Conservation (phyloP, 1,284 basidiomycete species). For the Malassezia arunalokei region DNA sequence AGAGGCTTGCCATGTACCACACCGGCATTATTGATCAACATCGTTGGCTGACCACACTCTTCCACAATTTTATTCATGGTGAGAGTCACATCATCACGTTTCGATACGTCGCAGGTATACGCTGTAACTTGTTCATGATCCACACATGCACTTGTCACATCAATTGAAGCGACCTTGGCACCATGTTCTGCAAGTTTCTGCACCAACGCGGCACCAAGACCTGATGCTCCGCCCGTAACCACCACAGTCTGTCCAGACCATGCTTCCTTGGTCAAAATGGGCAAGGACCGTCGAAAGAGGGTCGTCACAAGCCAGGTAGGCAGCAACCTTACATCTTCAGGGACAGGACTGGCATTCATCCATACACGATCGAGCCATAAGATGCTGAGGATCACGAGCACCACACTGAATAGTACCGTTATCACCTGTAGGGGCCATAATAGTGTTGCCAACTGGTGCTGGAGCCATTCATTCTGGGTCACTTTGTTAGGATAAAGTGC, state of each 20-base stretch:
- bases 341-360: conserved; percentile 9
- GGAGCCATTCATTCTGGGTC: not conserved
- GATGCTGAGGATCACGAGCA: not conserved
- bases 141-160: conserved; percentile 42
- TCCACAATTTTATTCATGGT: conserved; percentile 6
- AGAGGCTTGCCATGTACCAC: conserved; percentile 77
- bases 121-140: conserved; percentile 19
- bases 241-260: conserved; percentile 26
- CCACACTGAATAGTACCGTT: not conserved
- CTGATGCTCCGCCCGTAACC: conserved; percentile 58
- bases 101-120: conserved; percentile 29
- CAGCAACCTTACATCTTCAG: not conserved
- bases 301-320: not conserved
- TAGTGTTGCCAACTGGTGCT: not conserved
- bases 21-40: conserved; percentile 92
- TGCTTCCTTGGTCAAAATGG: not conserved
- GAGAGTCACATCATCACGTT: not conserved
- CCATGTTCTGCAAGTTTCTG: conserved; percentile 67
- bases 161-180: conserved; percentile 71
- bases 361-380: not conserved
- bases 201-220: conserved; percentile 72
- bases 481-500: not conserved
- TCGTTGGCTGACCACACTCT: conserved; percentile 49
- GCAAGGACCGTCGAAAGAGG: not conserved
- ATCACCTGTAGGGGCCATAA: not conserved